Evolutionary conservation across 345 rosid species (phyloP).

Genomic region (Linum tenue): DNA sequence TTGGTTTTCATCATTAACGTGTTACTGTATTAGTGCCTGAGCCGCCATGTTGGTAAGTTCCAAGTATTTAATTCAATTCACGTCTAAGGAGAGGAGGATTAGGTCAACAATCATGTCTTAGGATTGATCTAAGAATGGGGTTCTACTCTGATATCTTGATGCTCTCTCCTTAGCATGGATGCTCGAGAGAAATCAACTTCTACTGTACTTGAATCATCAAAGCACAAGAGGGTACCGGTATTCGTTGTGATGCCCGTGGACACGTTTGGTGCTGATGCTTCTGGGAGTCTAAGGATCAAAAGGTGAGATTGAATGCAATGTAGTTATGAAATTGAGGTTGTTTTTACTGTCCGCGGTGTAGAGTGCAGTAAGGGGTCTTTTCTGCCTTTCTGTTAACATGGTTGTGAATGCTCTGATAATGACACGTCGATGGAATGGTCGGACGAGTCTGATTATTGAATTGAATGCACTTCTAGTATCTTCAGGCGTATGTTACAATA

Average conservation of each 20-base stretch:
- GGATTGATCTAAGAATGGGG: background rate
- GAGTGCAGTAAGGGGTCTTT: background rate
- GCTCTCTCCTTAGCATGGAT: conserved; percentile 40
- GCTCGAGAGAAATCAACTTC: conserved; percentile 48
- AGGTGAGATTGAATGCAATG: conserved; percentile 17
- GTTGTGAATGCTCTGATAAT: background rate
- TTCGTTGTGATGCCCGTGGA: conserved; percentile 56
- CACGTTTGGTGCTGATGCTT: conserved; percentile 38
- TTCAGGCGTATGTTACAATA: background rate
- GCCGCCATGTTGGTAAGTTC: background rate
- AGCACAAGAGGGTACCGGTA: conserved; percentile 45
- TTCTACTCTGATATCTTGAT: conserved; percentile 1
- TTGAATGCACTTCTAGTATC: too few species aligned
- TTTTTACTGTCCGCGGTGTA: background rate
- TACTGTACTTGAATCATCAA: conserved; percentile 40
- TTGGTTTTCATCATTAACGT: background rate
- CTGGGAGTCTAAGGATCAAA: conserved; percentile 47
- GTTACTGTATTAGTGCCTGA: background rate
- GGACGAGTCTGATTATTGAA: background rate
- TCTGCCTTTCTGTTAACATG: background rate
- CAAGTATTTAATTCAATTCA: background rate
- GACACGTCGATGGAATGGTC: background rate
- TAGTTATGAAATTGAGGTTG: background rate
- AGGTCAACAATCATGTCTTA: background rate
- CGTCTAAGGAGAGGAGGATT: background rate